These are phyloP conservation scores for Paecilomyces sp. DNA, from an alignment of 2,329 filamentous ascomycete species.

Conservation along the genomic window DNA sequence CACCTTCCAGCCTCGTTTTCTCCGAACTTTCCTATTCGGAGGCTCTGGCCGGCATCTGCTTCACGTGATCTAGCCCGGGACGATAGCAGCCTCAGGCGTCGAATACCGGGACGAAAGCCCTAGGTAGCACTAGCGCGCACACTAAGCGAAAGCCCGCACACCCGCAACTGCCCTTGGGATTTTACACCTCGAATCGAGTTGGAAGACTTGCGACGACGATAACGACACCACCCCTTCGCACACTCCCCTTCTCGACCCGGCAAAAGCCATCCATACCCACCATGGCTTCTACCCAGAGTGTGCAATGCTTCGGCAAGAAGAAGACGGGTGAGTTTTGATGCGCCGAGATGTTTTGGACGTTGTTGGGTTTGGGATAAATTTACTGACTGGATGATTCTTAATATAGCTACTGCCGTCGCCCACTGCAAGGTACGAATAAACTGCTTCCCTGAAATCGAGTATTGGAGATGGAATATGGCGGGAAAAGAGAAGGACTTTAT, in stretches of 20 bases:
- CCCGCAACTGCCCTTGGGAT: conserved; percentile 13
- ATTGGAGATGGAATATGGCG: background rate
- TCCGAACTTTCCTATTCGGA: background rate
- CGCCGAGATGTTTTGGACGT: conserved; percentile 2
- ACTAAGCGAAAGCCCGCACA: conserved; percentile 40
- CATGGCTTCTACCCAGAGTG: conserved; percentile 73
- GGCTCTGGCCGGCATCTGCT: background rate
- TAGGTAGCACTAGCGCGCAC: conserved; percentile 18
- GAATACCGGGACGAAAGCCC: conserved; percentile 18
- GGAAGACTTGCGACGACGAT: conserved; percentile 20
- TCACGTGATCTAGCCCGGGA: conserved; percentile 20
- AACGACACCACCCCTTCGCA: conserved; percentile 25
- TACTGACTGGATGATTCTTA: conserved; percentile 23
- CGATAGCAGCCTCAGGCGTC: background rate
- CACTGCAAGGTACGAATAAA: conserved; percentile 73
- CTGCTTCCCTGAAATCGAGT: background rate
- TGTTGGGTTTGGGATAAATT: conserved; percentile 3
- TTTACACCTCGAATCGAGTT: conserved; percentile 21
- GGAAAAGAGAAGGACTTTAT: background rate
- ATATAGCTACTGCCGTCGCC: conserved; percentile 71
- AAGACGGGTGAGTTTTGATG: conserved; percentile 55
- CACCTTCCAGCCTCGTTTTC: background rate
- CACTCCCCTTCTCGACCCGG: conserved; percentile 29
- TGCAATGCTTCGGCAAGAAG: conserved; percentile 99
- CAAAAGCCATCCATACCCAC: conserved; percentile 40